Conservation (phyloP, 768 basidiomycete species). For the Terana coerulea region DNA sequence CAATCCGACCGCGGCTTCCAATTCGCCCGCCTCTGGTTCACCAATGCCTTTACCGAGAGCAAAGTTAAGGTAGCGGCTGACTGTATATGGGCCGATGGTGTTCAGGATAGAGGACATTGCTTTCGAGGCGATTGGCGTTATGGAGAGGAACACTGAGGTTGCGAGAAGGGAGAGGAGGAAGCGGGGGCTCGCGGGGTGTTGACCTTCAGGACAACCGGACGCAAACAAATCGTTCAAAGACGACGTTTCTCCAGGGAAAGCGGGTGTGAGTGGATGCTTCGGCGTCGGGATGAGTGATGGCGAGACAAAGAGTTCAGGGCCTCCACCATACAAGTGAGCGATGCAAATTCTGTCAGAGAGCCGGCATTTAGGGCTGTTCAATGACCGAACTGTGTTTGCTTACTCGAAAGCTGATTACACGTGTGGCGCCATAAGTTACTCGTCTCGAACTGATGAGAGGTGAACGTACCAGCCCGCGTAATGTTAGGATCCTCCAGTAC, state of each 20-base stretch:
- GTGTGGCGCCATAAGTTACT: slow-evolving; percentile 14
- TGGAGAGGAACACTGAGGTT: slow-evolving; percentile 81
- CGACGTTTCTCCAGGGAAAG: slow-evolving; percentile 40
- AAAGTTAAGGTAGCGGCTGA: slow-evolving; percentile 74
- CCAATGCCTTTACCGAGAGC: slow-evolving; percentile 70
- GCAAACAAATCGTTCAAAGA: slow-evolving; percentile 23
- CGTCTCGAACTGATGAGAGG: slow-evolving; percentile 6
- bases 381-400: slow-evolving; percentile 36
- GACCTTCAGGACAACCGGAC: slow-evolving; percentile 38
- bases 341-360: slow-evolving; percentile 64
- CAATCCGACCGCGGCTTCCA: slow-evolving; percentile 64
- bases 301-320: slow-evolving; percentile 69
- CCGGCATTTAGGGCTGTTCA: neutral
- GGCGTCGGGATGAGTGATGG: slow-evolving; percentile 62
- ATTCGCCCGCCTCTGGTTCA: slow-evolving; percentile 36
- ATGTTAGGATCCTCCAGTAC: slow-evolving; percentile 85
- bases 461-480: slow-evolving; percentile 69
- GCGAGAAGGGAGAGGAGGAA: slow-evolving; percentile 86
- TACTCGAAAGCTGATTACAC: slow-evolving; percentile 71
- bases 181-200: slow-evolving; percentile 75
- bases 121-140: slow-evolving; percentile 71
- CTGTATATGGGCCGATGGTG: slow-evolving; percentile 77
- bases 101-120: slow-evolving; percentile 67
- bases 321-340: slow-evolving; percentile 82
- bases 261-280: slow-evolving; percentile 65